A percentile compares a stretch with the other conserved stretches of the same genome.
Evolutionary conservation across 2,329 filamentous ascomycete species (phyloP).

Genomic region (Orbilia oligospora): DNA sequence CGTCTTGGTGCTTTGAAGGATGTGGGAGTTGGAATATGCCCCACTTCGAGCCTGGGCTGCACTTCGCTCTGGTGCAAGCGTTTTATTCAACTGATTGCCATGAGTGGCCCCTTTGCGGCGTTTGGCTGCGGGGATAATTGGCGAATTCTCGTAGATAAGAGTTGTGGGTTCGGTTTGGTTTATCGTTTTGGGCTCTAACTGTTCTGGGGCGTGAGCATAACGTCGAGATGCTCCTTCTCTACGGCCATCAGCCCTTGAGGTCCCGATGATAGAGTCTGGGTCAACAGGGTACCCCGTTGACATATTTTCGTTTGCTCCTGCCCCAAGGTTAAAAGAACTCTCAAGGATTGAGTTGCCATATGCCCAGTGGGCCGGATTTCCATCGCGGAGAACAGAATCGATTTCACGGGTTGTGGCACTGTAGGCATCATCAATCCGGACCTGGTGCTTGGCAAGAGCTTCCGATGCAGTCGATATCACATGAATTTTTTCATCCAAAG

Average conservation of each 20-base stretch:
- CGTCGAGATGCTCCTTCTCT: conserved; percentile 46
- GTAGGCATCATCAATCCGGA: conserved; percentile 87
- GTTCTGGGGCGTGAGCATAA: conserved; percentile 37
- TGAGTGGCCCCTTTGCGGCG: conserved; percentile 47
- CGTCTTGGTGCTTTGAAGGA: neutral
- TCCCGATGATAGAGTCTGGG: conserved; percentile 11
- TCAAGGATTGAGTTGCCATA: conserved; percentile 73
- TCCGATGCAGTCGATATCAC: conserved; percentile 94
- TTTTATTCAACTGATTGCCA: conserved; percentile 22
- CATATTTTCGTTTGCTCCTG: conserved; percentile 20
- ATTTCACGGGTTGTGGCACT: conserved; percentile 89
- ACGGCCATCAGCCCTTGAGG: conserved; percentile 29
- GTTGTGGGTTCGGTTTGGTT: conserved; percentile 18
- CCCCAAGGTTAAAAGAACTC: conserved; percentile 1
- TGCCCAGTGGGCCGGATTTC: conserved; percentile 93
- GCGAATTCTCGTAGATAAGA: conserved; percentile 25
- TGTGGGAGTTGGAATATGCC: conserved; percentile 4
- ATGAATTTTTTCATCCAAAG: conserved; percentile 97
- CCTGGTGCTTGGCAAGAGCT: conserved; percentile 85
- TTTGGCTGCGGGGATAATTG: conserved; percentile 36
- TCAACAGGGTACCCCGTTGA: conserved; percentile 25
- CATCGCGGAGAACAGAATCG: conserved; percentile 93
- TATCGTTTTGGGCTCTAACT: conserved; percentile 21
- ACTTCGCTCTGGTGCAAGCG: conserved; percentile 15
- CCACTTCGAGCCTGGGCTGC: neutral